Base-by-base conservation (phyloP, 768 basidiomycete species). In the Candolleomyces efflorescens region DNA sequence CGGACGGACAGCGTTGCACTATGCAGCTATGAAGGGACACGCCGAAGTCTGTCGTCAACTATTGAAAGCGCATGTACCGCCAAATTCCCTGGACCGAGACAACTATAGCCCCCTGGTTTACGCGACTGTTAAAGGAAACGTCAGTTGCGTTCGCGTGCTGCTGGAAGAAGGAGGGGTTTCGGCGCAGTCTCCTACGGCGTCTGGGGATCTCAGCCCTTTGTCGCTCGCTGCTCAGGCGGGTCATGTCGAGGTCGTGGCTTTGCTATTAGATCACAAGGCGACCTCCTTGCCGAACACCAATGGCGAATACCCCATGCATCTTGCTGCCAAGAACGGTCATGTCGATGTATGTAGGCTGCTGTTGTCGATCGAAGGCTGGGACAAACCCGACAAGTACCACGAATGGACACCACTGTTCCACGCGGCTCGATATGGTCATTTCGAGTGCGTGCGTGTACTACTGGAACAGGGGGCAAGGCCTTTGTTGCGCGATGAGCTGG, bases 321-420 rank as follows among this genome's bases (percentile, higher is more conserved):
- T 98, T 22, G 96, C 97, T 22, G 94, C 95, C 7, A 84, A 91
- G 56, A 90, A 93, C 67, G 97, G 97, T 3, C 94, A 97, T 61
- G 82, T 81, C 7, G 83, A 86, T n/a, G 84, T 97, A 18, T 96
- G 95, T 69, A 79, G 74, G 58, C 71, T 93, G 6, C 82, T 99
- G 36, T 74, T 94, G 3, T 76, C 76, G 27, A 84, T 84, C 41
- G 87, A 84, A 50, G 92, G 86, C 39, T 92, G 87, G 85, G 93
- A 92, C 70, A 79, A 82, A 7, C 86, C 88, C 1, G 97, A 99
- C 79, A 98, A 95, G 72, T 98, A 96, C 71, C 90, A 96, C 67
- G 93, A 97, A 69, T 98, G 96, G 94, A 98, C 95, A 6, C 97
- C 97, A 23, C 79, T 98, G 45, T 94, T 95, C 67, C 95, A 98